Evolutionary conservation across 2,329 filamentous ascomycete genomes (phyloP), one percentile per base, ranked within the genome.

Genomic region (Rhynchosporium agropyri): DNA sequence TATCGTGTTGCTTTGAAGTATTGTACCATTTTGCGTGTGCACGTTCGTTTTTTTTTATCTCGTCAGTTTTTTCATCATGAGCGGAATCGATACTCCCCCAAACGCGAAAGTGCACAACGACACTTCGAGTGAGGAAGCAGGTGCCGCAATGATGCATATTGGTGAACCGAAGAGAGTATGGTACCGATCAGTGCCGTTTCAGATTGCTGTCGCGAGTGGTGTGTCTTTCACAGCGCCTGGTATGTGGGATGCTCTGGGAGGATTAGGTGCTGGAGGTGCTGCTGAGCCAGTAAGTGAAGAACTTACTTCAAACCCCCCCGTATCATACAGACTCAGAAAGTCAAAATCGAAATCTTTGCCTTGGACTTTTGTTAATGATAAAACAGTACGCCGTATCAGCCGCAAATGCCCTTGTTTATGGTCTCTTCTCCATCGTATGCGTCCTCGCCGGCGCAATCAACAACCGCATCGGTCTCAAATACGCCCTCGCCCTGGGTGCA

Each of bases 381-480:
- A 9, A 36, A 43, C 20, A 63, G 0, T 70, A 79, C 49, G 72
- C 78, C 4, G 76, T 80, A 10, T 80, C 79, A 38, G 76, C 78
- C 0, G 79, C 79, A 20, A 81, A 81, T 60, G 79, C 79, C 0
- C 68, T 80, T 0, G 74, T 81, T 1, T 81, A 79, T 63, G 78
- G 74, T 1, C 75, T 80, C 48, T 78, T 81, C 74, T 75, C 77
- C 15, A 59, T 80, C 4, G 76, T 76, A 1, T 81, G 79, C 65
- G 77, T 79, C 33, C 73, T 74, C 0, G 76, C 75, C 0, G 75
- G 76, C 2, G 76, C 71, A 49, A 67, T 77, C 48, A 77, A 74
- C 54, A 78, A 77, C 66, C 65, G 72, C 53, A 76, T 77, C 61
- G 75, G 76, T 5, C 72, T 77, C 9, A 71, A 71, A 2, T 78